Evolutionary conservation across 2,329 filamentous ascomycete species (phyloP).

Genomic region (Blastomyces silverae): DNA sequence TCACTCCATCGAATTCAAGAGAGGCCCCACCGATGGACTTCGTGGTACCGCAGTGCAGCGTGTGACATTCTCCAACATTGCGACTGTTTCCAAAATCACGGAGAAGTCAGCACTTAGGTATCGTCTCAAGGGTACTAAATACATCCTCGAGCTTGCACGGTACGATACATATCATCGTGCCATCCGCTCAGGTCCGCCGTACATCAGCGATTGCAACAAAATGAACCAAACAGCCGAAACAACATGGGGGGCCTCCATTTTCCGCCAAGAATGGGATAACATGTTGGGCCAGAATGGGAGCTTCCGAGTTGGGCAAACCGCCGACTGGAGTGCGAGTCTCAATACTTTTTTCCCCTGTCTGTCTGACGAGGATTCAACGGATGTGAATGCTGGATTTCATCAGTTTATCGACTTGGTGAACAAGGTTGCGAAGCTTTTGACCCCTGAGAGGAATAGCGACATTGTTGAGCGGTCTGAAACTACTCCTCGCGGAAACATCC

Average conservation of each 20-base stretch:
- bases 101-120: slow-evolving; percentile 39
- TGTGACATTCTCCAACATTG: slow-evolving; percentile 27
- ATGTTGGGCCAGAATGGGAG: slow-evolving; percentile 35
- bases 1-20: slow-evolving; percentile 27
- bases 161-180: slow-evolving; percentile 34
- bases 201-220: slow-evolving; percentile 11
- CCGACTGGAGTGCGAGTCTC: slow-evolving; percentile 30
- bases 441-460: slow-evolving; percentile 19
- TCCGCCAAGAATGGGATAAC: slow-evolving; percentile 39
- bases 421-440: slow-evolving; percentile 31
- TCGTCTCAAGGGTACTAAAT: slow-evolving; percentile 35
- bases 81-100: slow-evolving; percentile 30
- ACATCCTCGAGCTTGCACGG: slow-evolving; percentile 40
- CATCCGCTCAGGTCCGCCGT: not conserved
- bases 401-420: slow-evolving; percentile 34
- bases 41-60: slow-evolving; percentile 27
- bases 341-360: slow-evolving; percentile 34
- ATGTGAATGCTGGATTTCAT: slow-evolving; percentile 30
- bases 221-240: slow-evolving; percentile 27
- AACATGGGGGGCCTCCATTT: slow-evolving; percentile 36
- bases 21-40: slow-evolving; percentile 24
- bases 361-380: slow-evolving; percentile 17
- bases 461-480: slow-evolving; percentile 10
- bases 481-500: not conserved
- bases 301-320: slow-evolving; percentile 31